Percentiles rank a stretch among this genome's conserved stretches.
phyloP scores from a whole-genome alignment of 768 basidiomycete genomes.

The Rhodosporidiobolus sp. region DNA sequence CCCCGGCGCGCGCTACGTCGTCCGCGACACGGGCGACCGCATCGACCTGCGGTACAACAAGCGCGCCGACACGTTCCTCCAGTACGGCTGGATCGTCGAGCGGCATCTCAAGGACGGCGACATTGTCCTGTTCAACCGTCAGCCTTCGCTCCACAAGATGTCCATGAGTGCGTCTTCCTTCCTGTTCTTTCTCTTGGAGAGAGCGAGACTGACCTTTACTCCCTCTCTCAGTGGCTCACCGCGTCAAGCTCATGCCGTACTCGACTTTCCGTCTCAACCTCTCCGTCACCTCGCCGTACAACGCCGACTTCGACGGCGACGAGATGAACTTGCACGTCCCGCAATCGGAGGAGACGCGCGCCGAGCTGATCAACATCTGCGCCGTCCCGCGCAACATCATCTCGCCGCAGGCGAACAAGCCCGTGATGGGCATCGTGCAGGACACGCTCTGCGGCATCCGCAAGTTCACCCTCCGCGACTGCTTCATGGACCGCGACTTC shows the following conservation, averaged over 20 bases:
- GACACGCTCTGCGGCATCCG: slow-evolving; percentile 96
- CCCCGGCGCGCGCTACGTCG: slow-evolving; percentile 93
- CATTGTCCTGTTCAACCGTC: slow-evolving; percentile 96
- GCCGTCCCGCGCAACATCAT: slow-evolving; percentile 99
- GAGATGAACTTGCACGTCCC: slow-evolving; percentile 99
- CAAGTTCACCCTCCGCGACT: slow-evolving; percentile 93
- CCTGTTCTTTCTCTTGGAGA: not conserved
- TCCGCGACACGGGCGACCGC: slow-evolving; percentile 93
- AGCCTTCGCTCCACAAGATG: slow-evolving; percentile 98
- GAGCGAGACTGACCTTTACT: not conserved
- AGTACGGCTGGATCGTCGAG: slow-evolving; percentile 98
- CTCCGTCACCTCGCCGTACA: slow-evolving; percentile 90
- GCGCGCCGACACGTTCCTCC: slow-evolving; percentile 86
- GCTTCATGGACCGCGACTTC: slow-evolving; percentile 89
- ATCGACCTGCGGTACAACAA: slow-evolving; percentile 97
- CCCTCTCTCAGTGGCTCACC: slow-evolving; percentile 67
- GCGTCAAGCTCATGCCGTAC: slow-evolving; percentile 94
- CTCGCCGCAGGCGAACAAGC: slow-evolving; percentile 98
- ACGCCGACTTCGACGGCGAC: slow-evolving; percentile 99
- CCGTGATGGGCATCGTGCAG: slow-evolving; percentile 95
- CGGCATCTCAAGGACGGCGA: slow-evolving; percentile 97
- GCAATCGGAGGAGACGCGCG: slow-evolving; percentile 96
- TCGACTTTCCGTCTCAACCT: slow-evolving; percentile 98
- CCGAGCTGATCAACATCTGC: slow-evolving; percentile 95
- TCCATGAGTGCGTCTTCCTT: slow-evolving; percentile 67